Evolutionary conservation across 192 early-diverging fungal species (phyloP), one percentile per base, ranked within the genome.

Genomic region (Linnemannia elongata): DNA sequence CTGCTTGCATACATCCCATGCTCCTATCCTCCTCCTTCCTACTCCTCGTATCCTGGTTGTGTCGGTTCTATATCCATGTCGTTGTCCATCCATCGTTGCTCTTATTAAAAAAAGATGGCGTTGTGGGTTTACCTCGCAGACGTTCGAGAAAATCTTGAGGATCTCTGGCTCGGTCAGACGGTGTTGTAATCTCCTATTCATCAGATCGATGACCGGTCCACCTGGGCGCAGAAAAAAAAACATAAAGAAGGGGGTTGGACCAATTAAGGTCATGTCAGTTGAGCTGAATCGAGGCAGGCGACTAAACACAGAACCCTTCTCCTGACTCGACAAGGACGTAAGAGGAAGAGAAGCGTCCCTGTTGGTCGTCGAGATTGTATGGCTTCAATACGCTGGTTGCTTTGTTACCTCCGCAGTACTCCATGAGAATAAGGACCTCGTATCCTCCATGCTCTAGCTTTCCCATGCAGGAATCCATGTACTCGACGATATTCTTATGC

Each of bases 341-440:
- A 71, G 13, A 41, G 0, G 38, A 38, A 20, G 4, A 45, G 30
- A 6, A 17, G 3, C 15, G 3, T 30, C 6, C 4, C 30, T 9
- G 38, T 20, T 20, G 10, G 5, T 55, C 2, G 33, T 39, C 1
- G 27, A 39, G 15, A 39, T 39, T 41, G 20, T 30, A 41, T 60
- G 44, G 13, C 75, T 24, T 12, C 9, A 63, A 27, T 38, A 30
- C 0, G 30, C 13, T 52, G 15, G 5, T 5, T 27, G 12, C n/a
- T 68, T 35, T 17, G 72, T 82, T 92, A 93, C 96, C 95, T 27
- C 93, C 86, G 88, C 98, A 99, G 85, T 96, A 94, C 83, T 99
- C 98, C 96, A 98, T 98, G 84, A 99, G 90, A 66, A 99, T 97
- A 69, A 95, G 91, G 18, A 93, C 90, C 76, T 97, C 95, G 70